These are phyloP conservation scores for Ustilago shanxiensis DNA, from an alignment of 1,284 basidiomycete genomes.

Conservation along the genomic window DNA sequence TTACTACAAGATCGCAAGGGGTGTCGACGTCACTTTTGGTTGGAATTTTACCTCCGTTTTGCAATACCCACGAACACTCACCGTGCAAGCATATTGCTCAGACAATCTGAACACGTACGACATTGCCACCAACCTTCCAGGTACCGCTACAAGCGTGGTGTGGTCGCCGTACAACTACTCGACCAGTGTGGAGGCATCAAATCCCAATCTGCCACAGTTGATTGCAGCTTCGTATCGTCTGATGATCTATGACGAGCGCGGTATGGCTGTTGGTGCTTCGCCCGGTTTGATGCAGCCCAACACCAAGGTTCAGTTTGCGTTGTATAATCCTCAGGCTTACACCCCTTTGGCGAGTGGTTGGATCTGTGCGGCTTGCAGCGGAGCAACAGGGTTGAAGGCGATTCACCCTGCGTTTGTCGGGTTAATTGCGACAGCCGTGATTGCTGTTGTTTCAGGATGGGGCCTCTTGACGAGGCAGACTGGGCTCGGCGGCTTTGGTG, in stretches of 20 bases:
- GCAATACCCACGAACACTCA: slow-evolving; percentile 54
- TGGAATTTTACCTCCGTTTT: slow-evolving; percentile 69
- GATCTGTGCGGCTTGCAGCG: slow-evolving; percentile 58
- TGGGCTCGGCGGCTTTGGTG: slow-evolving; percentile 20
- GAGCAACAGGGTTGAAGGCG: slow-evolving; percentile 40
- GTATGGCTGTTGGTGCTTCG: slow-evolving; percentile 36
- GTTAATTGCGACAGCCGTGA: slow-evolving; percentile 41
- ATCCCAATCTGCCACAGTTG: slow-evolving; percentile 58
- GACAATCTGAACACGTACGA: slow-evolving; percentile 65
- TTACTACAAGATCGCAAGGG: slow-evolving; percentile 68
- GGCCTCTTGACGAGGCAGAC: slow-evolving; percentile 28
- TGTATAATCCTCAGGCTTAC: slow-evolving; percentile 68
- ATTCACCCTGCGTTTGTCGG: slow-evolving; percentile 49
- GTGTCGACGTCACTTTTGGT: slow-evolving; percentile 66
- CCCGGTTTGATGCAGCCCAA: slow-evolving; percentile 64
- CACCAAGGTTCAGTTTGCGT: slow-evolving; percentile 63
- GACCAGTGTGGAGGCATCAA: slow-evolving; percentile 46
- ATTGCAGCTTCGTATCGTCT: slow-evolving; percentile 65
- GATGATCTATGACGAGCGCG: slow-evolving; percentile 66
- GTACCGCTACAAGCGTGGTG: slow-evolving; percentile 59
- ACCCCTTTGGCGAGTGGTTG: slow-evolving; percentile 64
- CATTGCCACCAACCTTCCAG: slow-evolving; percentile 62
- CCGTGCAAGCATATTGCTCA: slow-evolving; percentile 65
- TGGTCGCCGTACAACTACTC: slow-evolving; percentile 67
- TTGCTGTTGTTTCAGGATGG: slow-evolving; percentile 51